These are phyloP conservation scores for Ramularia endophylla DNA, from an alignment of 2,329 filamentous ascomycete genomes.

Conservation along the genomic window DNA sequence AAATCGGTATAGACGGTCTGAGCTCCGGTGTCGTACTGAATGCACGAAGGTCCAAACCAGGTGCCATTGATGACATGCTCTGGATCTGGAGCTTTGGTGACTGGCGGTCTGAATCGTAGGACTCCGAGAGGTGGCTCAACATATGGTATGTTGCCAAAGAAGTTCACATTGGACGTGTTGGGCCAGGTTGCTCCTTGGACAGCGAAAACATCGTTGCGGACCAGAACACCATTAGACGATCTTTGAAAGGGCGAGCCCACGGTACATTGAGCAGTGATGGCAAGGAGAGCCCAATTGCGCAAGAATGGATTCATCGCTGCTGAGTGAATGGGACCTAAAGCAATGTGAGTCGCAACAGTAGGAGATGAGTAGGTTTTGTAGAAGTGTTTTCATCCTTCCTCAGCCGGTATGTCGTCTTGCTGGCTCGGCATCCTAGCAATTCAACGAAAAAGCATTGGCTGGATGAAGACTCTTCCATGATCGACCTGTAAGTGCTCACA, in stretches of 20 bases:
- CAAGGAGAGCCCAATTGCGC: neutral
- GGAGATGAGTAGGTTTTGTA: neutral
- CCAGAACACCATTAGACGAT: neutral
- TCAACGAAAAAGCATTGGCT: no score
- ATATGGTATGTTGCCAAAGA: constrained; percentile 15
- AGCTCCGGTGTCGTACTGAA: constrained; percentile 12
- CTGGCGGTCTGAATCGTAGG: constrained; percentile 11
- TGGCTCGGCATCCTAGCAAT: no score
- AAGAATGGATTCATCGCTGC: neutral
- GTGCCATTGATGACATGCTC: constrained; percentile 11
- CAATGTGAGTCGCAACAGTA: no score
- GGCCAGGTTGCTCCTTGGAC: constrained; percentile 13
- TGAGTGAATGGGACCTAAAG: no score
- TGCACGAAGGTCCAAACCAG: constrained; percentile 13
- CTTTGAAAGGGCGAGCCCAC: neutral
- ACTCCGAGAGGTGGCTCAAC: constrained; percentile 10
- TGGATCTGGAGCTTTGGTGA: constrained; percentile 11
- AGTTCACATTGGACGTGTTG: constrained; percentile 10
- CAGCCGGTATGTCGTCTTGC: neutral
- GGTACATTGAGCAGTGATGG: neutral
- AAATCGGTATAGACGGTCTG: constrained; percentile 11
- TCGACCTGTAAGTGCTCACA: no score
- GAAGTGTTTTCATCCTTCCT: neutral
- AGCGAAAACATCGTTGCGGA: constrained; percentile 5
- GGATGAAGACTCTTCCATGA: neutral